These are phyloP conservation scores for Kluyveromyces wickerhamii DNA, from an alignment of 805 yeast genomes.

Conservation along the genomic window DNA sequence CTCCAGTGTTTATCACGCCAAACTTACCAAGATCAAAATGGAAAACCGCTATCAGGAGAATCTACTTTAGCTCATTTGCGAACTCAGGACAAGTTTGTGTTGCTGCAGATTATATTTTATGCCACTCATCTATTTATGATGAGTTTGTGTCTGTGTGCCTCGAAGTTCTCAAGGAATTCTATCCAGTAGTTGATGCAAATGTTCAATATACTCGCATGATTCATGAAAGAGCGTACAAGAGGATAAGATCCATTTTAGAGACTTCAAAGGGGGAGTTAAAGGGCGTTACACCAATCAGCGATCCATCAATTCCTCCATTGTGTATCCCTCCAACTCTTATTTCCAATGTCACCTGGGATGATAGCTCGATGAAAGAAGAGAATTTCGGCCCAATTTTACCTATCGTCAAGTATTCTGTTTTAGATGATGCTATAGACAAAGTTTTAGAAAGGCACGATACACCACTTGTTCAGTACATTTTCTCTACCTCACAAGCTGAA, in stretches of 20 bases:
- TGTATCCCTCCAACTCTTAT: slow-evolving; percentile 70
- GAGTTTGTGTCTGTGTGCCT: slow-evolving; percentile 37
- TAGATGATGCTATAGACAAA: slow-evolving; percentile 37
- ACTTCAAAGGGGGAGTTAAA: slow-evolving; percentile 40
- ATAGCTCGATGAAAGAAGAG: slow-evolving; percentile 66
- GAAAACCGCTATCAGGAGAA: slow-evolving; percentile 46
- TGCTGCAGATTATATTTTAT: slow-evolving; percentile 75
- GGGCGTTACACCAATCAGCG: slow-evolving; percentile 39
- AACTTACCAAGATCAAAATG: slow-evolving; percentile 39
- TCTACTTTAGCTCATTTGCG: slow-evolving; percentile 68
- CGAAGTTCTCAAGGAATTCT: slow-evolving; percentile 39
- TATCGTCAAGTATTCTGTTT: slow-evolving; percentile 43
- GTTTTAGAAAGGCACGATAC: slow-evolving; percentile 50
- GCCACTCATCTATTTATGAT: slow-evolving; percentile 50
- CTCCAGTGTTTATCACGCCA: slow-evolving; percentile 67
- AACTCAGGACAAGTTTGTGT: slow-evolving; percentile 91
- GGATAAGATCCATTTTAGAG: slow-evolving; percentile 37
- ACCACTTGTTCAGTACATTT: slow-evolving; percentile 76
- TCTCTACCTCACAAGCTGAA: slow-evolving; percentile 41
- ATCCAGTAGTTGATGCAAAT: slow-evolving; percentile 30
- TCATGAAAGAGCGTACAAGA: slow-evolving; percentile 43
- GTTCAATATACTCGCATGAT: slow-evolving; percentile 56
- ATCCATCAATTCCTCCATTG: slow-evolving; percentile 30
- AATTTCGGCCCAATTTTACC: slow-evolving; percentile 85
- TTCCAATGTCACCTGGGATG: slow-evolving; percentile 54